phyloP scores from a whole-genome alignment of 2,329 filamentous ascomycete genomes.

The Amylocarpus encephaloides region DNA sequence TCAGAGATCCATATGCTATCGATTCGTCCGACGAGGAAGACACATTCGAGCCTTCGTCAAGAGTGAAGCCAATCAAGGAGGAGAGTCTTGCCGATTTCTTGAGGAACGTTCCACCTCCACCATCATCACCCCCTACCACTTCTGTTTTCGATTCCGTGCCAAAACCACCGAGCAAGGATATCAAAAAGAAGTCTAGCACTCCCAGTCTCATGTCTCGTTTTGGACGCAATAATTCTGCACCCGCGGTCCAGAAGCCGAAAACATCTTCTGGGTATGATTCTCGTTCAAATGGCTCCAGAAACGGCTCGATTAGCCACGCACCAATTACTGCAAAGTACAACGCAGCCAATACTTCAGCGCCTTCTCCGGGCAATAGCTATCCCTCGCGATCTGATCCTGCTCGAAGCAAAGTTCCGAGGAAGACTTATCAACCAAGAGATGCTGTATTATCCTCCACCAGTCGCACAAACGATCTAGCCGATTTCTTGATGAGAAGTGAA shows the following conservation, averaged over 20 bases:
- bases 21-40: constrained; percentile 54
- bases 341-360: constrained; percentile 36
- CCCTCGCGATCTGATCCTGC: constrained; percentile 20
- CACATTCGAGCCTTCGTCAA: constrained; percentile 23
- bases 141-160: constrained; percentile 16
- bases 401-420: constrained; percentile 37
- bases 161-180: constrained; percentile 27
- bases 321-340: constrained; percentile 38
- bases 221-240: constrained; percentile 31
- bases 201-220: constrained; percentile 57
- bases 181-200: constrained; percentile 60
- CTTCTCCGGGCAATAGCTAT: constrained; percentile 22
- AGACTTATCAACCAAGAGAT: constrained; percentile 40
- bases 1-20: constrained; percentile 90
- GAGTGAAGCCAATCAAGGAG: constrained; percentile 35
- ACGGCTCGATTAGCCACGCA: constrained; percentile 30
- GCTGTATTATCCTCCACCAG: constrained; percentile 22
- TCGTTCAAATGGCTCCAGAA: constrained; percentile 24
- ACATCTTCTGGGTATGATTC: constrained; percentile 28
- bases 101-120: constrained; percentile 60
- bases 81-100: constrained; percentile 71
- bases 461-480: constrained; percentile 60
- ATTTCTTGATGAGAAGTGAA: constrained; percentile 48
- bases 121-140: constrained; percentile 38
- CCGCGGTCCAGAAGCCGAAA: constrained; percentile 16